These are phyloP conservation scores for Domatiomyces catenatus DNA, from an alignment of 2,329 filamentous ascomycete species.

Conservation along the genomic window DNA sequence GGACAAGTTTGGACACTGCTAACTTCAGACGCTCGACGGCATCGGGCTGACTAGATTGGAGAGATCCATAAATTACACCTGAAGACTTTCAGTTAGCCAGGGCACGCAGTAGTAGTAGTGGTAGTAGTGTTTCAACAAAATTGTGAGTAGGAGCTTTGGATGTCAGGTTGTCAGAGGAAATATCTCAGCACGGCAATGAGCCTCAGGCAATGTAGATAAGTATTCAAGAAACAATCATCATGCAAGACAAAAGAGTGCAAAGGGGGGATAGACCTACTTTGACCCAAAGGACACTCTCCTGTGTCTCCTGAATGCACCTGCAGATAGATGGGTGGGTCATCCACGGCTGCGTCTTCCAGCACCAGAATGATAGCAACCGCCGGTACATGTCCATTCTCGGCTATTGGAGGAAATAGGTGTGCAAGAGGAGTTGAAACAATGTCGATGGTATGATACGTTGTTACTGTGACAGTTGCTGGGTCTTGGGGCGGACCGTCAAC, in stretches of 20 bases:
- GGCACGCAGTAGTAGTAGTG: slow-evolving; percentile 3
- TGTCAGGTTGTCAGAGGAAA: slow-evolving; percentile 78
- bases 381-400: slow-evolving; percentile 62
- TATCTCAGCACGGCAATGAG: slow-evolving; percentile 60
- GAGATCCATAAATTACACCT: slow-evolving; percentile 46
- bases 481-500: not conserved
- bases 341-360: slow-evolving; percentile 16
- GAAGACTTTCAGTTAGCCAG: slow-evolving; percentile 7
- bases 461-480: not conserved
- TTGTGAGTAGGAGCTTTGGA: slow-evolving; percentile 25
- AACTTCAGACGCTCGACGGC: slow-evolving; percentile 6
- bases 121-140: slow-evolving; percentile 1
- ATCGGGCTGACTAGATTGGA: slow-evolving; percentile 11
- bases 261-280: slow-evolving; percentile 71
- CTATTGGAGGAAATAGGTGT: slow-evolving; percentile 51
- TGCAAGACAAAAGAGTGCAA: slow-evolving; percentile 26
- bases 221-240: slow-evolving; percentile 77
- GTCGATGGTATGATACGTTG: slow-evolving; percentile 35
- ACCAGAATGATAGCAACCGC: slow-evolving; percentile 44
- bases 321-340: slow-evolving; percentile 39
- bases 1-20: slow-evolving; percentile 7
- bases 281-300: slow-evolving; percentile 72
- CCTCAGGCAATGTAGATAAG: slow-evolving; percentile 99
- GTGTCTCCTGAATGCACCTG: slow-evolving; percentile 76
- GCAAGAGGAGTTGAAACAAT: slow-evolving; percentile 53